Percentiles rank a stretch among this genome's conserved stretches.
phyloP scores from a whole-genome alignment of 2,329 filamentous ascomycete species.

The Aspergillus fischeri region DNA sequence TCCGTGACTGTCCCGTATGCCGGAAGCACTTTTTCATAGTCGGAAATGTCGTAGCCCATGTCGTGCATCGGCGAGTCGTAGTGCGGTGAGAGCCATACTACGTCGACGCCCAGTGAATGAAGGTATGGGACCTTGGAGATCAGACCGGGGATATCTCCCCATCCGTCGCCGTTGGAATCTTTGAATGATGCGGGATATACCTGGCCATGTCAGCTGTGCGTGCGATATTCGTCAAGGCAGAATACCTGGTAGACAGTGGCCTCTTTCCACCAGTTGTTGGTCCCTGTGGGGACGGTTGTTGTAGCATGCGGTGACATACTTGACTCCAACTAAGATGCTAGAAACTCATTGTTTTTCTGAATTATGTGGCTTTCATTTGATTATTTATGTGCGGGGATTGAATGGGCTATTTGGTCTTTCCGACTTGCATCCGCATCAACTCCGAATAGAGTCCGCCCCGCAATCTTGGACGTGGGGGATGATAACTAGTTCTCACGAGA shows the following conservation, averaged over 20 bases:
- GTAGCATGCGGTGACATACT: constrained; percentile 17
- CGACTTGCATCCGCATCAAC: background rate
- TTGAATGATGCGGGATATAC: constrained; percentile 38
- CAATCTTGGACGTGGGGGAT: constrained; percentile 18
- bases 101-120: constrained; percentile 56
- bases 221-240: background rate
- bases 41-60: constrained; percentile 66
- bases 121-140: constrained; percentile 61
- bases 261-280: constrained; percentile 35
- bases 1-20: constrained; percentile 61
- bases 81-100: constrained; percentile 65
- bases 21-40: constrained; percentile 59
- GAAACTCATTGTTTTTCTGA: background rate
- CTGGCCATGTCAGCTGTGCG: constrained; percentile 3
- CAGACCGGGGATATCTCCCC: constrained; percentile 62
- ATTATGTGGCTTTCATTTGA: too few relatives aligned
- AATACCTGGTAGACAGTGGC: constrained; percentile 29
- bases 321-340: background rate
- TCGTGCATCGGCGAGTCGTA: constrained; percentile 62
- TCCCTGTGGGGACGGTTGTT: constrained; percentile 14
- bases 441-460: constrained; percentile 5
- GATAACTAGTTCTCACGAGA: too few relatives aligned
- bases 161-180: constrained; percentile 57
- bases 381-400: background rate
- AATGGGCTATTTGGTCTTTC: background rate